Evolutionary conservation across 345 rosid species (phyloP).

Genomic region (Citrus inodora): DNA sequence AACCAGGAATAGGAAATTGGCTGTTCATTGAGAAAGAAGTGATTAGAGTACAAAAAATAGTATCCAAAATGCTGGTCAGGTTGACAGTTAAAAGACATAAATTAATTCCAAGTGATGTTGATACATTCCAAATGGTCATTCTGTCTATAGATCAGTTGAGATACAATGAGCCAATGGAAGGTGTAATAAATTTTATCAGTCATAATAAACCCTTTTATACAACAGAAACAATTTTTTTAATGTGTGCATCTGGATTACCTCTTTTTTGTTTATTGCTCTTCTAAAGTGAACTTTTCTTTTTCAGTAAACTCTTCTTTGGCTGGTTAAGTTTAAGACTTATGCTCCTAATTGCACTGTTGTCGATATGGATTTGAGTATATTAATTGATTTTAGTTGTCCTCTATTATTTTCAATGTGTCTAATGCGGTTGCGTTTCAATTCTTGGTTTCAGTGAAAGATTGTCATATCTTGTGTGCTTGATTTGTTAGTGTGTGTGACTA

Average conservation of each 20-base stretch:
- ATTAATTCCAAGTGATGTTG: slow-evolving; percentile 1
- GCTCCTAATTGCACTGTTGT: background rate
- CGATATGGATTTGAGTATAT: background rate
- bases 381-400: background rate
- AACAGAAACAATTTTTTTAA: background rate
- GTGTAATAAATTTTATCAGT: background rate
- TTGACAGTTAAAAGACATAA: background rate
- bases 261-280: background rate
- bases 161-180: background rate
- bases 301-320: no score
- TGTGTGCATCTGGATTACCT: background rate
- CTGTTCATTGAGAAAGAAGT: background rate
- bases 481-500: background rate
- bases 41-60: background rate
- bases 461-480: background rate
- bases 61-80: slow-evolving; percentile 4
- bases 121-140: background rate
- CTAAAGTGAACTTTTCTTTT: background rate
- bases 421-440: background rate
- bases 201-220: background rate
- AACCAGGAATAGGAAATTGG: slow-evolving; percentile 6
- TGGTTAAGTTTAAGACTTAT: background rate
- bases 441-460: background rate
- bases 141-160: background rate
- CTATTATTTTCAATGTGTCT: background rate